Evolutionary conservation across 257 asterid species (phyloP), one percentile per base, ranked within the genome.

Genomic region (Lycium ferocissimum): DNA sequence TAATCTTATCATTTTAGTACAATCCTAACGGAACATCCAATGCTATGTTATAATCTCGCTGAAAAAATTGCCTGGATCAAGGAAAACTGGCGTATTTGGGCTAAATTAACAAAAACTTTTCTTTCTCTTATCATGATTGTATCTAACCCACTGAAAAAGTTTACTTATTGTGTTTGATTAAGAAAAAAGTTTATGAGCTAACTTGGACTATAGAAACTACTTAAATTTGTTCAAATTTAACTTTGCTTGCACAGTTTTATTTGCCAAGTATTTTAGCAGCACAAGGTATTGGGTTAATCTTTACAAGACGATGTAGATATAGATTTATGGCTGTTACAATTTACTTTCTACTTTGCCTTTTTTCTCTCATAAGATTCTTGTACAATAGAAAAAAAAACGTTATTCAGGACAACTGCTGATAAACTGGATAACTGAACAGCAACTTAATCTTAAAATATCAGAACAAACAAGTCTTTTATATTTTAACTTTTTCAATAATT

Each of bases 401-500:
- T 11, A 0, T 20, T 12, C n/a, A 47, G 20, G 37, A 73, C 43
- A 73, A 47, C n/a, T 12, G 6, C 18, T n/a, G 4, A 7, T 73
- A 73, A 47, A 73, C n/a, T 47, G 11, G 3, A 69, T 69, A 69
- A 69, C 53, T 69, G 78, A 35, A 15, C 33, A 69, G 6, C 51
- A 13, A 66, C 75, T 66, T 69, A 69, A 69, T 69, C 53, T 69
- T 69, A 69, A 69, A 69, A 37, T 69, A 12, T 69, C 78, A 69
- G 26, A 69, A 69, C 33, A 69, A 69, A 69, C 53, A 7, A 69
- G 14, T 7, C 37, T 15, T n/a, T 7, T 14, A 59, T 59, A 18
- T 59, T 49, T 59, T 18, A 59, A 59, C 18, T 17, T 58, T 17
- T 37, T 37, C 51, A 69, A 69, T 38, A 69, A 37, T 69, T 69